Base-by-base conservation (phyloP, 2,329 filamentous ascomycete genomes). In the Plenodomus biglobosus region DNA sequence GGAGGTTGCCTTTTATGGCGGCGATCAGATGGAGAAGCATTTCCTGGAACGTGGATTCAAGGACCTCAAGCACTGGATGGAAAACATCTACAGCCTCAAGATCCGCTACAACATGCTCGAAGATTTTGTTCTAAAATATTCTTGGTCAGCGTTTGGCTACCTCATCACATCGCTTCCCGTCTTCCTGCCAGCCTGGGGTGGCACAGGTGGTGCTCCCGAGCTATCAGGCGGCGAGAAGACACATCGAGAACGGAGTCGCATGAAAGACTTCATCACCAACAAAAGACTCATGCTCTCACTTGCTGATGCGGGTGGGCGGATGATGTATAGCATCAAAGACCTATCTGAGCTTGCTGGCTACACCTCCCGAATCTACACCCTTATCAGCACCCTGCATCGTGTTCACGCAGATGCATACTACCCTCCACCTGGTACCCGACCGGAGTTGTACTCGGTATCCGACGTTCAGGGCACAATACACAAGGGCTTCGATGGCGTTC, bases 311-410 rank as follows among this genome's bases (percentile, higher is more conserved):
- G 94, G 94, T 50, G 92, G 92, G 20, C 84, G 94, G 39, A 96
- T 99, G 90, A 99, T 99, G 94, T 99, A 99, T 77, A 94, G 89
- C 53, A 95, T 99, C 78, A 99, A 99, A 74, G 95, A 99, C 66
- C 83, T 99, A 30, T 92, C 92, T 1, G 94, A 99, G 70, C 79
- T 99, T 27, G 94, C 94, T 4, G 94, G 94, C 18, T 95, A 97
- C 75, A 99, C 94, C 0, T 96, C 90, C 49, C 85, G 94, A 38
- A 92, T 99, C 11, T 99, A 96, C 75, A 95, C 91, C 10, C 80
- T 99, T 35, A 95, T 99, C 65, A 92, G 91, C 38, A 96, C 94
- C 0, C 81, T 99, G 20, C 94, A 99, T 67, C 85, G 94, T 24
- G 92, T 95, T 1, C 92, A 99, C 65, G 91, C 94, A 41, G 83